phyloP scores from a whole-genome alignment of 495 filamentous ascomycete species.

The Rusavskia elegans region DNA sequence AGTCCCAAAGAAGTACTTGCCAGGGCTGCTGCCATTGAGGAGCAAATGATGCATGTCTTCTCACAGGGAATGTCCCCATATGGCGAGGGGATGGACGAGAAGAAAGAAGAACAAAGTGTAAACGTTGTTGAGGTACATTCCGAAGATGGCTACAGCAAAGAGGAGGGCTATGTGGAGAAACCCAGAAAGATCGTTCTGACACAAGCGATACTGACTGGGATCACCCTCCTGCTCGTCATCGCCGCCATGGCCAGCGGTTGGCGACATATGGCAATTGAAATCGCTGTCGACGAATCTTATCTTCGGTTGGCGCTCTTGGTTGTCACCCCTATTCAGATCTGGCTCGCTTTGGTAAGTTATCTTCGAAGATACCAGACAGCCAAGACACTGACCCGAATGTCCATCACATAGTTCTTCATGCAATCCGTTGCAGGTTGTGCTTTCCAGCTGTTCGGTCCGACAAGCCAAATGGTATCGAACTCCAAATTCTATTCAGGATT shows the following conservation, averaged over 20 bases:
- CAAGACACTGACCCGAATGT: slow-evolving; percentile 3
- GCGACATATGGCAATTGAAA: slow-evolving; percentile 35
- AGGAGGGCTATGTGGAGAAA: slow-evolving; percentile 21
- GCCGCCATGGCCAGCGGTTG: slow-evolving; percentile 39
- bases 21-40: slow-evolving; percentile 32
- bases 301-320: slow-evolving; percentile 30
- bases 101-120: slow-evolving; percentile 19
- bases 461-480: slow-evolving; percentile 37
- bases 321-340: slow-evolving; percentile 33
- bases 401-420: slow-evolving; percentile 40
- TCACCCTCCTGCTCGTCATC: slow-evolving; percentile 34
- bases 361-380: background rate
- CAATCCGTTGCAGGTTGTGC: slow-evolving; percentile 38
- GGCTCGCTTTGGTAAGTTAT: slow-evolving; percentile 36
- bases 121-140: slow-evolving; percentile 17
- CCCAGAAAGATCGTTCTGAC: slow-evolving; percentile 29
- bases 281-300: slow-evolving; percentile 31
- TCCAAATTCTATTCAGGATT: slow-evolving; percentile 45
- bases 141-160: slow-evolving; percentile 18
- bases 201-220: slow-evolving; percentile 31
- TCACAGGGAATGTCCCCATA: slow-evolving; percentile 29
- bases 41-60: slow-evolving; percentile 36
- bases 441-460: slow-evolving; percentile 43
- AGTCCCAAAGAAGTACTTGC: slow-evolving; percentile 36
- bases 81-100: slow-evolving; percentile 23